Base-by-base conservation (phyloP, 2,329 filamentous ascomycete species). In the Alternaria novae-zelandiae region DNA sequence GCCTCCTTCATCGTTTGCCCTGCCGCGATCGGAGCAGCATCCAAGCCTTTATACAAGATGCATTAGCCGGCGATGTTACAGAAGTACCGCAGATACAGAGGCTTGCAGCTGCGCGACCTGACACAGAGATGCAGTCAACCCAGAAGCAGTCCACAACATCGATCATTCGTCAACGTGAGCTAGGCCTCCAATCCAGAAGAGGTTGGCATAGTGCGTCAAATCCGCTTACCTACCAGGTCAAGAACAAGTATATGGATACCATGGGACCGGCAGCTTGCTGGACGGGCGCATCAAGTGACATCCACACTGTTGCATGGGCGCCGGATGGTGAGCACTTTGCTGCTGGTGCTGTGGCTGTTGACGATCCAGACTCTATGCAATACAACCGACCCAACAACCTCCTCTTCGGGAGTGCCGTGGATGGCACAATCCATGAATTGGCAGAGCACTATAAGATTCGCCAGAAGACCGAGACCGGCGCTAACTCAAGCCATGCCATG, bases 341-440 rank as follows among this genome's bases (percentile, higher is more conserved):
- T 26, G 86, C 84, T 10, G 88, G 87, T 2, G 85, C 87, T 5
- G 84, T 86, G 6, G 84, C 87, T 28, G 83, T 87, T 6, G 83
- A 83, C 4, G 87, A 89, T 66, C 73, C 80, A 4, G 78, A 83
- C 49, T 86, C 83, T n/a, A 86, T 87, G 83, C 84, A 87, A 44
- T 90, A 90, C 70, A 90, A 90, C 61, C 79, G 85, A 43, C 79
- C 82, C 0, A 85, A 87, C 62, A 89, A 89, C 67, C 77, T 89
- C 1, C 70, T 89, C 1, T 73, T 87, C 36, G 88, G 88, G 1
- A 79, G 86, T 63, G 65, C 83, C 4, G 65, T 71, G 2, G 68
- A 70, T 2, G 82, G 81, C 20, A 70, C 69, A 1, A 71, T 89
- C 8, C 77, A 81, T 56, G 87, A 89, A 65, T 72, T 90, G 0